A percentile compares a stretch with the other conserved stretches of the same genome.
Evolutionary conservation across 306 rosid genomes (phyloP).

Genomic region (Castanospermum australe): DNA sequence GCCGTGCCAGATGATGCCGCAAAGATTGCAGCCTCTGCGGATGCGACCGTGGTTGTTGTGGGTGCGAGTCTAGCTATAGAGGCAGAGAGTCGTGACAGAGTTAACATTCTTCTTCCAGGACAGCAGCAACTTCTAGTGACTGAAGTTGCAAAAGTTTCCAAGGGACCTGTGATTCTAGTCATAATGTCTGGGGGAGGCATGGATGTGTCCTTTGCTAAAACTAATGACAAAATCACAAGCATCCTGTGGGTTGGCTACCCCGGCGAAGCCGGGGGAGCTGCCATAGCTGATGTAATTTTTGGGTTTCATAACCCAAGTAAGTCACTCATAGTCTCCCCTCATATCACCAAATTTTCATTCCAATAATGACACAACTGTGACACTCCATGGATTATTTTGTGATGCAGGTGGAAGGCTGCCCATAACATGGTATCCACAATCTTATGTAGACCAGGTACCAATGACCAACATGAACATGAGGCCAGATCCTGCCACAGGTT

Average conservation of each 20-base stretch:
- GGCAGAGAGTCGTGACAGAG: constrained; percentile 83
- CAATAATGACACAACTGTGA: background rate
- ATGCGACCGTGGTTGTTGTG: constrained; percentile 80
- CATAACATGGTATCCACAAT: constrained; percentile 98
- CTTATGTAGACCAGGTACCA: constrained; percentile 78
- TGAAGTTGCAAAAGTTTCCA: constrained; percentile 76
- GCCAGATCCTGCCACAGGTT: constrained; percentile 70
- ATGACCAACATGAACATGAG: constrained; percentile 99
- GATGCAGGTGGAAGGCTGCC: constrained; percentile 92
- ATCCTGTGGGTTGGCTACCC: constrained; percentile 99
- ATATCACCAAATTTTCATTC: background rate
- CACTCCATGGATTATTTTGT: constrained; percentile 2
- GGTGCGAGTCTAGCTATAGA: constrained; percentile 83
- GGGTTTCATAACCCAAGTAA: constrained; percentile 86
- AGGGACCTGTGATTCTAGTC: constrained; percentile 88
- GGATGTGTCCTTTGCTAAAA: constrained; percentile 84
- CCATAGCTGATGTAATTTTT: constrained; percentile 87
- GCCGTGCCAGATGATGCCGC: constrained; percentile 69
- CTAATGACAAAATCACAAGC: constrained; percentile 68
- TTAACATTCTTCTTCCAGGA: constrained; percentile 80
- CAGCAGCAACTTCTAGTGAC: constrained; percentile 70
- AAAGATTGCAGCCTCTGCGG: constrained; percentile 76
- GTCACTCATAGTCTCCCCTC: constrained; percentile 10
- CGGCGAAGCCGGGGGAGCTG: constrained; percentile 99
- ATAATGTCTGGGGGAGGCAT: constrained; percentile 99